Evolutionary conservation across 805 yeast genomes (phyloP).

Genomic region (Yarrowia sp.): DNA sequence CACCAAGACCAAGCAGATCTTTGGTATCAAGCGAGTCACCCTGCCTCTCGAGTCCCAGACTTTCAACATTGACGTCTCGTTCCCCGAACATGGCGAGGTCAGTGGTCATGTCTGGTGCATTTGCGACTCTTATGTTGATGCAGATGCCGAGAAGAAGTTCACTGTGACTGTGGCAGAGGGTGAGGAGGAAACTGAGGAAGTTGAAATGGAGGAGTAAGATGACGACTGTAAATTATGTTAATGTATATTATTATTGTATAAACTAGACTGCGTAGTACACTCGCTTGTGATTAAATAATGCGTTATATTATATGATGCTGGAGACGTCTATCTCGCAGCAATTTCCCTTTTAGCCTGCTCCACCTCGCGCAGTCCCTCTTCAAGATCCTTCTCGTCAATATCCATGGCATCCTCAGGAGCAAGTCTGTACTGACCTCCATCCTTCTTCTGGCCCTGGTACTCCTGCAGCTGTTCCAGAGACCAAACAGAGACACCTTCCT

Average conservation of each 20-base stretch:
- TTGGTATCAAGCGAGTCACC: constrained; percentile 72
- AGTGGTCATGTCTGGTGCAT: constrained; percentile 78
- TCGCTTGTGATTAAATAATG: neutral
- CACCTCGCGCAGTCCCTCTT: constrained; percentile 20
- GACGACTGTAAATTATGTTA: constrained; percentile 33
- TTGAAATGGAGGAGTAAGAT: constrained; percentile 44
- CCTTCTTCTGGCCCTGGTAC: constrained; percentile 40
- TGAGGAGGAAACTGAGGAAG: constrained; percentile 43
- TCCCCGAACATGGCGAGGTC: constrained; percentile 69
- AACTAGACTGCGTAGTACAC: neutral
- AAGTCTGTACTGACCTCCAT: constrained; percentile 26
- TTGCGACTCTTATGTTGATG: constrained; percentile 92
- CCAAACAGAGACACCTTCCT: constrained; percentile 96
- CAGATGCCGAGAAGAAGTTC: constrained; percentile 78
- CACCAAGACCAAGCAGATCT: constrained; percentile 61
- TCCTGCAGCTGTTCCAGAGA: constrained; percentile 56
- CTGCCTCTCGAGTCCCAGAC: constrained; percentile 61
- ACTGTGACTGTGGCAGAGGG: constrained; percentile 47
- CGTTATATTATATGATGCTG: constrained; percentile 1
- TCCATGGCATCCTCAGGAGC: constrained; percentile 35
- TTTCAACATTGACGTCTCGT: constrained; percentile 60
- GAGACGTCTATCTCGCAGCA: constrained; percentile 3
- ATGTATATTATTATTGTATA: constrained; percentile 26
- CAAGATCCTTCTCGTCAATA: constrained; percentile 21
- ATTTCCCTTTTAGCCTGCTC: constrained; percentile 16